Evolutionary conservation across 371 early-diverging fungal genomes (phyloP), one percentile per base, ranked within the genome.

Genomic region (Apophysomyces trapeziformis): DNA sequence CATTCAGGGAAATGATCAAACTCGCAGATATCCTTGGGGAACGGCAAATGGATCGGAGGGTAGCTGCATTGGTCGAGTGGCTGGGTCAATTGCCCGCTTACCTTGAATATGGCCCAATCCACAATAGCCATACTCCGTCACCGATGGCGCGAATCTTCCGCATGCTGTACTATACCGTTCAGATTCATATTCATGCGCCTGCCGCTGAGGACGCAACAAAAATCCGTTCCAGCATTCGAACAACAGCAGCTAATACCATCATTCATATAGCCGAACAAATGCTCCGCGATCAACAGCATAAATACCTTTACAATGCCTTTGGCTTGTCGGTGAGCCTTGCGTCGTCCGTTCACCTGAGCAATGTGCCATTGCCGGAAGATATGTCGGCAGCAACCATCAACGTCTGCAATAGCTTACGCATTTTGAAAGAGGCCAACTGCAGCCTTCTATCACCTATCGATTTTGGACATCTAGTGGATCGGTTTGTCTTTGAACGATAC

Each of bases 91-190:
- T 83, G 2, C 79, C 83, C 5, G 65, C 76, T 32, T 77, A 75
- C 45, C 76, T 83, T 2, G 76, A 83, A 13, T 68, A 63, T 64
- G 68, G 57, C 56, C 70, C 50, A 4, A 60, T 61, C n/a, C 38
- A 68, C 9, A 66, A 67, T 12, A 62, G 64, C 21, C 13, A n/a
- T 38, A 65, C 73, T 16, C 75, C 80, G 6, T 76, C 76, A 5
- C 73, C 77, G 36, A 68, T 75, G 8, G 68, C 79, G 0, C 70
- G 68, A 13, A 47, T 83, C 16, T 83, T 71, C 46, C 78, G 74
- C 32, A 73, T 83, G 58, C 60, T 80, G 14, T 83, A 83, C 58
- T 73, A 83, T 59, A 75, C 83, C 2, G 77, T 74, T 21, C 83
- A 76, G 37, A 76, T 83, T 44, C 39, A 65, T 43, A 41, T 65